These are phyloP conservation scores for Solanum hybrid DNA, from an alignment of 305 asterid genomes.

Conservation along the genomic window DNA sequence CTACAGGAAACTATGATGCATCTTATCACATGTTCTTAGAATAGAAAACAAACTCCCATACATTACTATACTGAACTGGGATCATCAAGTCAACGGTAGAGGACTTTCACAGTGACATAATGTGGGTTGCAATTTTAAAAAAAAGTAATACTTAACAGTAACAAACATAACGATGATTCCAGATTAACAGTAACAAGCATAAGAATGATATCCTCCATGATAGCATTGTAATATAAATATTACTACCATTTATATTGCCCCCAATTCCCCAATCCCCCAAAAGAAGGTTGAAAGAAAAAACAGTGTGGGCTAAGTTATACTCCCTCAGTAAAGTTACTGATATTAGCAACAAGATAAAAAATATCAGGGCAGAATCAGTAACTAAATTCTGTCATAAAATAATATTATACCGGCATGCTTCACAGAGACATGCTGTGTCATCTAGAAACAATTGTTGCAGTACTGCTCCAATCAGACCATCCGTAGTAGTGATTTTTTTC, in stretches of 20 bases:
- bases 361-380: neutral
- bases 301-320: neutral
- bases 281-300: neutral
- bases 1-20: neutral
- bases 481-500: slow-evolving; percentile 41
- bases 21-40: neutral
- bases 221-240: neutral
- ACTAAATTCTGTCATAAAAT: neutral
- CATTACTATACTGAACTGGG: neutral
- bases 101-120: neutral
- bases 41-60: neutral
- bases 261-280: neutral
- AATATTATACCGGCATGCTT: slow-evolving; percentile 54
- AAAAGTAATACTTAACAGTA: neutral
- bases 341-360: neutral
- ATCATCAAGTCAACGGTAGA: neutral
- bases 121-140: neutral
- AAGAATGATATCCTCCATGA: neutral
- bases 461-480: slow-evolving; percentile 53
- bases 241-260: neutral
- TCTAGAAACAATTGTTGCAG: slow-evolving; percentile 68
- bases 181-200: neutral
- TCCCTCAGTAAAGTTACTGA: neutral
- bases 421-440: slow-evolving; percentile 83
- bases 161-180: neutral